Percentiles rank a stretch among this genome's conserved stretches.
These are phyloP conservation scores for Lasiosphaeria ovina DNA, from an alignment of 495 filamentous ascomycete species.

Conservation along the genomic window DNA sequence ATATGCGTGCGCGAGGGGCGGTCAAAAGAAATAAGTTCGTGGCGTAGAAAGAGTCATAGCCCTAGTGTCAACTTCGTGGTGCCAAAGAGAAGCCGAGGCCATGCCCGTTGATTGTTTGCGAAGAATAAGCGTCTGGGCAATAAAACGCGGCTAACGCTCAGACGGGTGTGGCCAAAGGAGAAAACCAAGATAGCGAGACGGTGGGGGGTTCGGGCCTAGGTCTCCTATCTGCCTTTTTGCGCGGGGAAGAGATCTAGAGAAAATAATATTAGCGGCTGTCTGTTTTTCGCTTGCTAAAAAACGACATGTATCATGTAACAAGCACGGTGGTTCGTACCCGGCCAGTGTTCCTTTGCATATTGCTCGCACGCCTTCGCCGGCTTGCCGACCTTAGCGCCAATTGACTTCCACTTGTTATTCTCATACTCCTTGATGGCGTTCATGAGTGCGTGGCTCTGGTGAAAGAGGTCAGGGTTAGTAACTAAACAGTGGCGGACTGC, in stretches of 20 bases:
- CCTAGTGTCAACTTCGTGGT: too few relatives aligned
- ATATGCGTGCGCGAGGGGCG: too few relatives aligned
- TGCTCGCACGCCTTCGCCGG: conserved; percentile 99
- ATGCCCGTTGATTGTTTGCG: too few relatives aligned
- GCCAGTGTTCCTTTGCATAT: conserved; percentile 96
- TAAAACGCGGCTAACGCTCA: too few relatives aligned
- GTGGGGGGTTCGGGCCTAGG: not conserved
- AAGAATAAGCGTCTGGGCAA: too few relatives aligned
- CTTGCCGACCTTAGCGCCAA: conserved; percentile 94
- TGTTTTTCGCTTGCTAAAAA: not conserved
- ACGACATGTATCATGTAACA: not conserved
- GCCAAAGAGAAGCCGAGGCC: too few relatives aligned
- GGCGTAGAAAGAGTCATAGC: too few relatives aligned
- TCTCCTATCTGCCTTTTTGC: conserved; percentile 5
- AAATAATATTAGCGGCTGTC: not conserved
- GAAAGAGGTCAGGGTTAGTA: conserved; percentile 14
- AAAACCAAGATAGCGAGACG: not conserved
- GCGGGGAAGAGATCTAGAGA: conserved; percentile 22
- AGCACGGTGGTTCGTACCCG: conserved; percentile 22
- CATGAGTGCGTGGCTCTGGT: conserved; percentile 76
- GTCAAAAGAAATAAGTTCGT: too few relatives aligned
- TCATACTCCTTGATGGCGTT: conserved; percentile 99
- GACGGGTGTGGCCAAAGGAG: not conserved
- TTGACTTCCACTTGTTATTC: conserved; percentile 95
- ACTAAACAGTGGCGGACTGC: not conserved